Base-by-base conservation (phyloP, 257 asterid genomes). In the Solanum pinnatisectum region DNA sequence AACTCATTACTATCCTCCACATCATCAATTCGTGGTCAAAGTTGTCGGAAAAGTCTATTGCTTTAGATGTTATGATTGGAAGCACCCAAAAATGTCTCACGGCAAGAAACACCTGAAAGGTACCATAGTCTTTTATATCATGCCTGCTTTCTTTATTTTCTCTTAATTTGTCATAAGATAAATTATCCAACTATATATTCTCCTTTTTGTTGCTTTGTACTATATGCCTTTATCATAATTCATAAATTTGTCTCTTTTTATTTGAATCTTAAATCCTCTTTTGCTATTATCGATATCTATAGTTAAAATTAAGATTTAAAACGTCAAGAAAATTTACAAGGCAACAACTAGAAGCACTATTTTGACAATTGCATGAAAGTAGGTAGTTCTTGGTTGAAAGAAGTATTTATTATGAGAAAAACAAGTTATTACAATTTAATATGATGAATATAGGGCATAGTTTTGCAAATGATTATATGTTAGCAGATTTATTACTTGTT, bases 1-100 rank as follows among this genome's bases (percentile, higher is more conserved):
- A 68, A 68, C 90, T 87, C 30, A 91, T 89, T 86, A 90, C 76
- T 83, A 86, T 77, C 93, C 92, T 6, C 93, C 90, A 6, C 94
- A 91, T 82, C 92, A 90, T 87, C 85, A 92, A 7, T 68, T 90
- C 3, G 91, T 95, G 3, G 94, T 95, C 1, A 94, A 94, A 88
- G 98, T 93, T 23, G 91, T 91, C 0, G 98, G 98, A 87, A 93
- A 95, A 89, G 98, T 95, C 9, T 95, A 94, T 37, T 95, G 95
- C 71, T 91, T 89, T 90, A 90, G 82, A 87, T 95, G 98, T 93
- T 93, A 93, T 25, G 92, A 93, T 14, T 68, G 76, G 76, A 68
- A 68, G 23, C 37, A 68, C 23, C 76, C 76, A 14, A 14, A 68
- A 6, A 68, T 68, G 76, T 68, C 76, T 6, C 82, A 73, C 27